These are phyloP conservation scores for Lonicera japonica DNA, from an alignment of 129 eudicot genomes.

Conservation along the genomic window DNA sequence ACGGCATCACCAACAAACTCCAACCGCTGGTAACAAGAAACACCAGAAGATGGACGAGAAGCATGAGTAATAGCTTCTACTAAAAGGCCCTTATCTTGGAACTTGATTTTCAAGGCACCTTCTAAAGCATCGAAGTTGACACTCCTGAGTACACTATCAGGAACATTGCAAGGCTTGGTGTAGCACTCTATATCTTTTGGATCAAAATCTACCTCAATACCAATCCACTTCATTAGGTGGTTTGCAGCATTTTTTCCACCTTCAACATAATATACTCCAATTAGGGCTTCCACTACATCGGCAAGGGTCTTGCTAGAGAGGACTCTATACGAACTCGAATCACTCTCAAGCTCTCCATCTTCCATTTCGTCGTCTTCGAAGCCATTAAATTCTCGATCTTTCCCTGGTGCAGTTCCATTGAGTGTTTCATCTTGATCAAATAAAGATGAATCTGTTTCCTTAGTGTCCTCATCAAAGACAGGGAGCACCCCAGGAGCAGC, in stretches of 20 bases:
- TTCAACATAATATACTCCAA: conserved; percentile 92
- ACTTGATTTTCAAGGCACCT: conserved; percentile 55
- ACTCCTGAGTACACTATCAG: conserved; percentile 67
- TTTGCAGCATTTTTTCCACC: conserved; percentile 89
- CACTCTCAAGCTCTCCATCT: conserved; percentile 94
- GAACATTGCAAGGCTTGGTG: conserved; percentile 40
- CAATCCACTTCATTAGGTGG: conserved; percentile 95
- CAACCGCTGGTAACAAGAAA: conserved; percentile 90
- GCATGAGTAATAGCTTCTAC: conserved; percentile 98
- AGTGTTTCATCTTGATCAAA: conserved; percentile 37
- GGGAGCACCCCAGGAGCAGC: conserved; percentile 98
- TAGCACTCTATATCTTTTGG: conserved; percentile 33
- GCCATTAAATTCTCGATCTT: conserved; percentile 14
- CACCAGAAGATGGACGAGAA: conserved; percentile 98
- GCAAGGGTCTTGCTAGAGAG: conserved; percentile 95
- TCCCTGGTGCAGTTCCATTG: conserved; percentile 18
- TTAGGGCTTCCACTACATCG: conserved; percentile 94
- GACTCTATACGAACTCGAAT: conserved; percentile 88
- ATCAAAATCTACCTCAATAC: conserved; percentile 82
- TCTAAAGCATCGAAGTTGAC: conserved; percentile 70
- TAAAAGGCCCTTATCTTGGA: conserved; percentile 55
- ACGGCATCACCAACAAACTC: conserved; percentile 99
- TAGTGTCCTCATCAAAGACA: conserved; percentile 87
- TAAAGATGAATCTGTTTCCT: conserved; percentile 54
- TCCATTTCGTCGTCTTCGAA: conserved; percentile 69